These are phyloP conservation scores for Polysphondylium violaceum DNA, from an alignment of 78 protist genomes.

Conservation along the genomic window DNA sequence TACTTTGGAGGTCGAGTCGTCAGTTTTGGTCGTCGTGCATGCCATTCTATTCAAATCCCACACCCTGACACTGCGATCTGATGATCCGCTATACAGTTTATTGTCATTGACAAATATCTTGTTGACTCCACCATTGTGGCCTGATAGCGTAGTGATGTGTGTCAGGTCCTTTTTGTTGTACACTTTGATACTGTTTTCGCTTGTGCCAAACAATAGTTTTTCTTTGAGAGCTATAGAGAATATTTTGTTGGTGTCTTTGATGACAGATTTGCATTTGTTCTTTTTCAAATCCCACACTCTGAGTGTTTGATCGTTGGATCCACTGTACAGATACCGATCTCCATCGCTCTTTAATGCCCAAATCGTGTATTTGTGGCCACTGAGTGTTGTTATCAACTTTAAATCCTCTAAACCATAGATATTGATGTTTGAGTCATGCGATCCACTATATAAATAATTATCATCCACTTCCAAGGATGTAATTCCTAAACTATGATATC, in stretches of 20 bases:
- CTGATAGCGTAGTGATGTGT: not conserved
- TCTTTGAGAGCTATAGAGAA: slow-evolving; percentile 50
- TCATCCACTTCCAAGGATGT: slow-evolving; percentile 70
- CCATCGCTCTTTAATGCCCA: slow-evolving; percentile 76
- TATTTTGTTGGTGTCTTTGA: slow-evolving; percentile 18
- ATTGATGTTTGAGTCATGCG: slow-evolving; percentile 67
- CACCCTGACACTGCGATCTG: slow-evolving; percentile 20
- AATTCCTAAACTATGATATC: slow-evolving; percentile 12
- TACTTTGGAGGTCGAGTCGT: slow-evolving; percentile 6
- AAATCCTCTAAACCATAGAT: slow-evolving; percentile 16
- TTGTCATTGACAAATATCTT: slow-evolving; percentile 9
- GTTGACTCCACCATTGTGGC: slow-evolving; percentile 40
- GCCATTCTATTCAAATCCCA: slow-evolving; percentile 55
- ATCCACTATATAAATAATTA: slow-evolving; percentile 64
- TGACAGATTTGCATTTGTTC: not conserved
- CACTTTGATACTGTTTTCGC: slow-evolving; percentile 50
- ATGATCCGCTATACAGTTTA: slow-evolving; percentile 38
- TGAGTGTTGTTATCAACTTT: not conserved
- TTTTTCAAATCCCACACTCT: slow-evolving; percentile 44
- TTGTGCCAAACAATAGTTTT: slow-evolving; percentile 12
- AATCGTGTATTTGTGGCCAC: slow-evolving; percentile 55
- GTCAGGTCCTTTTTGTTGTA: slow-evolving; percentile 23
- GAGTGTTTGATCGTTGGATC: slow-evolving; percentile 71
- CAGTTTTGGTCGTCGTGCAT: not conserved
- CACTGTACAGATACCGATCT: slow-evolving; percentile 61